Evolutionary conservation across 1,284 basidiomycete species (phyloP), one percentile per base, ranked within the genome.

Genomic region (Malassezia vespertilionis): DNA sequence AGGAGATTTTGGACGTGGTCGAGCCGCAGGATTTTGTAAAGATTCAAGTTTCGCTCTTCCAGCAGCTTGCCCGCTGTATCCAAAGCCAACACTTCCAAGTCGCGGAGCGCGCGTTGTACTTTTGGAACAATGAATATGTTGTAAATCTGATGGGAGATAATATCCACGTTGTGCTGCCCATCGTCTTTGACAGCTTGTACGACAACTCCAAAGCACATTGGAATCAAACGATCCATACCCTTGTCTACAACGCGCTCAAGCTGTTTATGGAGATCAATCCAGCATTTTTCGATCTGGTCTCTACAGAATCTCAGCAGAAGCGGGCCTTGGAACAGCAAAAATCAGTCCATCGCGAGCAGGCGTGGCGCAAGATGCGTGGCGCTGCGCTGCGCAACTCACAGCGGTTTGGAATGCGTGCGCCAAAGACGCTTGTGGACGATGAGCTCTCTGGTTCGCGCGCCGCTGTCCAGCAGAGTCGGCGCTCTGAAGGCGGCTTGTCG

Each of bases 201-300:
- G 85, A 83, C 43, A 97, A 95, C 73, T 96, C 91, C 27, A 88
- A 87, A 72, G 82, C 84, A 31, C 93, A 97, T 72, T 99, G 93
- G 93, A 99, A 97, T 74, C 78, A 89, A 56, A 96, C 93, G 38
- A 99, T 99, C 65, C 91, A 99, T 64, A 87, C 86, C 50, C 90
- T 97, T 82, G 90, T 97, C 18, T 97, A 93, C 76, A 96, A 96
- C 68, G 91, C 93, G 3, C 76, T 99, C 70, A 97, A 93, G 72
- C 74, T 97, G 51, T 93, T 96, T 74, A 97, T 97, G 90, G 91
- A 97, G 74, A 89, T 97, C 72, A 97, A 96, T 70, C 86, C 88
- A 1, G 84, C 90, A 61, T 74, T 95, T 22, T 96, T 97, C 65
- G 90, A 96, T 64, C 84, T 86, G 65, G 82, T 85, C 49, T 84